A percentile compares a stretch with the other conserved stretches of the same genome.
Conservation (phyloP, 1,284 basidiomycete genomes). For the Boletus albobrunnescens region DNA sequence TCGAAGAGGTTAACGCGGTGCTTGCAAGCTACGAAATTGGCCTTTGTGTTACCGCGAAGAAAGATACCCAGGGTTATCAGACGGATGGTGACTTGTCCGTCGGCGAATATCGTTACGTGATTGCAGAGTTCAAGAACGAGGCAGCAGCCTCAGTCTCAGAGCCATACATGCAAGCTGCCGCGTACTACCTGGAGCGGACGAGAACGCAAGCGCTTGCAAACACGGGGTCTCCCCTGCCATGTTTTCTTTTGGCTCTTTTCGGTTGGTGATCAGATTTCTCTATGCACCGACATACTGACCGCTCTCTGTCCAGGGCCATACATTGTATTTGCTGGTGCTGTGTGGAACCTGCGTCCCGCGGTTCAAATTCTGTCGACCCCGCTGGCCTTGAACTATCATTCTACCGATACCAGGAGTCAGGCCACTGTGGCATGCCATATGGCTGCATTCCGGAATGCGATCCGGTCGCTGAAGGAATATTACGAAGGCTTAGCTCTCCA, state of each 20-base stretch:
- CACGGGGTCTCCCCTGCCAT: not conserved
- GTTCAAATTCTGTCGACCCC: too few species aligned
- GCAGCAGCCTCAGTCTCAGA: not conserved
- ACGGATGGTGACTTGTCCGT: not conserved
- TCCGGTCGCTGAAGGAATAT: not conserved
- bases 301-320: not conserved
- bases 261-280: not conserved
- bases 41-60: too few species aligned
- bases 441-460: conserved; percentile 4
- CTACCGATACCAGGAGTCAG: not conserved
- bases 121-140: not conserved
- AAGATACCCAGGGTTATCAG: too few species aligned
- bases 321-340: conserved; percentile 1
- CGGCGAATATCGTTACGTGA: not conserved
- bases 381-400: conserved; percentile 1
- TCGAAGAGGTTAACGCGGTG: too few species aligned
- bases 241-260: not conserved
- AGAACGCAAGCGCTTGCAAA: not conserved
- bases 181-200: not conserved
- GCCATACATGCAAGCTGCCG: not conserved
- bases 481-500: not conserved
- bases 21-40: too few species aligned
- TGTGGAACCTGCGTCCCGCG: too few species aligned
- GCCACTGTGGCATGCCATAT: conserved; percentile 1
- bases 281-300: not conserved